These are phyloP conservation scores for Orbilia blumenaviensis DNA, from an alignment of 2,329 filamentous ascomycete species.

Conservation along the genomic window DNA sequence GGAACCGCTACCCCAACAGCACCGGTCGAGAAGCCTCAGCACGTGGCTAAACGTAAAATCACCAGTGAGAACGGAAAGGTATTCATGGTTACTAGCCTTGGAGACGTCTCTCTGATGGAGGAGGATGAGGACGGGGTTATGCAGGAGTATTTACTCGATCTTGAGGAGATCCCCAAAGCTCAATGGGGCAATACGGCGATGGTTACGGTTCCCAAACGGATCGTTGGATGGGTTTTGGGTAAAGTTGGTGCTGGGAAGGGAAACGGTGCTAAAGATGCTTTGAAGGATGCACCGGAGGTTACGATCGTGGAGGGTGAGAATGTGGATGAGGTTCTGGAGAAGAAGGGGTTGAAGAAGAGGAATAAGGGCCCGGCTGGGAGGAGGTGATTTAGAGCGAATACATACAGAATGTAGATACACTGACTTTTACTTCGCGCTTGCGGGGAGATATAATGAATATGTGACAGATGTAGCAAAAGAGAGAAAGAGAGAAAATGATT, in stretches of 20 bases:
- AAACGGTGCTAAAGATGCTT: slow-evolving; percentile 60
- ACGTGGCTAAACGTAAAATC: slow-evolving; percentile 80
- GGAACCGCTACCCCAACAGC: slow-evolving; percentile 66
- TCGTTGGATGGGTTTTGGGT: slow-evolving; percentile 70
- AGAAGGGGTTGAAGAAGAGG: slow-evolving; percentile 52
- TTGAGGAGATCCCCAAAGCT: slow-evolving; percentile 81
- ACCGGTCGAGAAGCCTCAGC: slow-evolving; percentile 73
- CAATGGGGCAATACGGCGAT: slow-evolving; percentile 84
- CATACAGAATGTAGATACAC: slow-evolving; percentile 5
- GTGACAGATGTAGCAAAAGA: not conserved
- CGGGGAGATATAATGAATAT: not conserved
- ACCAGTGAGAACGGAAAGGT: slow-evolving; percentile 95
- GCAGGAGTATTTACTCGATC: slow-evolving; percentile 85
- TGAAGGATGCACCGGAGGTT: slow-evolving; percentile 57
- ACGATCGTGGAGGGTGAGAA: slow-evolving; percentile 62
- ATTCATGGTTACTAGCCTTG: slow-evolving; percentile 87
- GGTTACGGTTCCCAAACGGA: slow-evolving; percentile 78
- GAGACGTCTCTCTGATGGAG: slow-evolving; percentile 95
- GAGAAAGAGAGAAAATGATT: too few relatives aligned
- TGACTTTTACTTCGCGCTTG: not conserved
- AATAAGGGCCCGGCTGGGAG: slow-evolving; percentile 17
- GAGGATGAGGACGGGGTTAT: slow-evolving; percentile 84
- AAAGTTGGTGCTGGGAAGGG: slow-evolving; percentile 62
- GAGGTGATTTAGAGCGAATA: slow-evolving; percentile 12
- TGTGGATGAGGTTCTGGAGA: slow-evolving; percentile 60